Evolutionary conservation across 179 eudicot species (phyloP), one percentile per base, ranked within the genome.

Genomic region (Corrigiola litoralis): DNA sequence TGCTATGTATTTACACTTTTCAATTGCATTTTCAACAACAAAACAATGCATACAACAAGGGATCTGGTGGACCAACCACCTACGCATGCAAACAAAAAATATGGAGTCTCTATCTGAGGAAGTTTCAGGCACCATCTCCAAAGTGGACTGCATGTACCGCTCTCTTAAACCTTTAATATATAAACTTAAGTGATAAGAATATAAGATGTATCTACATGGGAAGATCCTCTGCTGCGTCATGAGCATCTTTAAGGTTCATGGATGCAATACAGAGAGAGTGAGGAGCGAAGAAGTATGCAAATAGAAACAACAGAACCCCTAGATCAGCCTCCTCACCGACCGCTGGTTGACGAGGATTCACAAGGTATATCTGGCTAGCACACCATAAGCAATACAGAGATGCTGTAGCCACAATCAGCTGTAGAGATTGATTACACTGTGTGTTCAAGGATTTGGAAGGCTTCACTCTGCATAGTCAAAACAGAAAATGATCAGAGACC

Each of bases 271-370:
- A 91, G n/a, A 91, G 69, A 65, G 75, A 73, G 48, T 89, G 89
- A 47, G 97, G 97, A 36, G 80, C 62, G 63, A 85, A 87, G 61
- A 91, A 89, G 62, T 81, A 91, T 31, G 76, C 65, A 7, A 53
- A 80, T 38, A 91, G 61, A 73, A 91, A 91, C 72, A 91, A 79
- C 6, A 91, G 81, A 33, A 91, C 96, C 24, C 97, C 97, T 6
- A 91, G 84, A 72, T 91, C 97, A 62, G 97, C 96, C 72, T 92
- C 98, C 74, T 92, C 98, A 7, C 98, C 98, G 52, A 89, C 83
- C 18, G 96, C 91, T 44, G 96, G 73, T 18, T 90, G 75, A 29
- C 91, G 92, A 66, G 98, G 95, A 16, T 72, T 64, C 29, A 84
- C 79, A 66, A 85, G 24, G 79, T 85, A 92, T 63, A 86, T 85